A percentile compares a stretch with the other conserved stretches of the same genome.
These are phyloP conservation scores for Phlebiopsis flavidoalba DNA, from an alignment of 768 basidiomycete genomes.

Conservation along the genomic window DNA sequence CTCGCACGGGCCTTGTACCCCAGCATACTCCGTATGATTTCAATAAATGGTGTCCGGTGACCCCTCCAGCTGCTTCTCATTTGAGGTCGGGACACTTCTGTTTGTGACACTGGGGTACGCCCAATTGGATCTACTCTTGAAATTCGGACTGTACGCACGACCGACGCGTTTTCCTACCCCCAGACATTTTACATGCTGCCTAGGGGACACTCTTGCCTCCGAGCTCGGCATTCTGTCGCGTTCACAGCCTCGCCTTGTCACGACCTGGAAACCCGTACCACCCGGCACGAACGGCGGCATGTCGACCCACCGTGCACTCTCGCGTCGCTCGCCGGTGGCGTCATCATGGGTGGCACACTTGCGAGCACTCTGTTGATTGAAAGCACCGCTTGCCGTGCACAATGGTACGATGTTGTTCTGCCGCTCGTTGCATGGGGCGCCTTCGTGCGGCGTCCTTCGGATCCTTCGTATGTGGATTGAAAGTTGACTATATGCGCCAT, in stretches of 20 bases:
- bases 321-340: conserved; percentile 70
- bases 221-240: conserved; percentile 85
- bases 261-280: conserved; percentile 69
- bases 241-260: conserved; percentile 68
- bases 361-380: conserved; percentile 55
- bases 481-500: neutral
- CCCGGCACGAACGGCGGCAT: conserved; percentile 91
- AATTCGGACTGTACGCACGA: neutral
- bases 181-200: conserved; percentile 85
- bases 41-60: conserved; percentile 58
- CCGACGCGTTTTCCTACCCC: neutral
- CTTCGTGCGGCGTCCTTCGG: conserved; percentile 70
- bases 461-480: conserved; percentile 52
- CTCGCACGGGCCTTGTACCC: conserved; percentile 11
- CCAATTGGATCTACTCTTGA: neutral
- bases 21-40: conserved; percentile 30
- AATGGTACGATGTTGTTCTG: conserved; percentile 33
- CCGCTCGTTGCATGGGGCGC: conserved; percentile 55
- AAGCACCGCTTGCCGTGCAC: conserved; percentile 46
- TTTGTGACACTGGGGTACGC: conserved; percentile 64
- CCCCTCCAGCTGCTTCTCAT: conserved; percentile 36
- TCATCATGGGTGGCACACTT: conserved; percentile 62
- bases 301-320: conserved; percentile 68
- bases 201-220: conserved; percentile 90
- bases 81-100: conserved; percentile 59